Base-by-base conservation (phyloP, 257 asterid genomes). In the Phtheirospermum japonicum region DNA sequence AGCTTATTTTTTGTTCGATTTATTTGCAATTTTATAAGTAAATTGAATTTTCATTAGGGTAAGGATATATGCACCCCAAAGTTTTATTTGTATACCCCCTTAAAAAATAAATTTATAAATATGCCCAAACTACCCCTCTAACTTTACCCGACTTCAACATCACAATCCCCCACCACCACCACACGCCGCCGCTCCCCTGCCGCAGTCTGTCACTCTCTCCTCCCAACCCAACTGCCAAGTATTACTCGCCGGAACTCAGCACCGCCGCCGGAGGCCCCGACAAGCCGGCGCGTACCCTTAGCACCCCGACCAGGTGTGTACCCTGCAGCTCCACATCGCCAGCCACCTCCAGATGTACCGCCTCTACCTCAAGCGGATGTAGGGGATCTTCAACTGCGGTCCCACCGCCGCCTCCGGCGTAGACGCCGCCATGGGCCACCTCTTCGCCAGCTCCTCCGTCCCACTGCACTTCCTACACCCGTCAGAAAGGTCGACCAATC, bases 121-220 rank as follows among this genome's bases (percentile, higher is more conserved):
- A n/a, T n/a, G n/a, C 87, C 95, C 63, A 84, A 86, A 84, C 75
- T 86, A 31, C 89, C 94, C 2, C 67, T 73, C n/a, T n/a, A n/a
- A n/a, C n/a, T n/a, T n/a, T n/a, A n/a, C n/a, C n/a, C 6, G 89
- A 94, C 52, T 86, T 86, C 75, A 83, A 84, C 77, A 86, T 89
- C 46, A 76, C 80, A 4, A 79, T 64, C 74, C 70, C 77, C 49
- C 75, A 57, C 50, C 64, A 45, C 6, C 48, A 26, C 61, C 52
- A 31, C 69, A 76, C 73, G 23, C 82, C 69, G 55, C 64, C 48
- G 13, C 76, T 14, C 74, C 73, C 59, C 70, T 76, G 65, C 79
- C 78, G 7, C n/a, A n/a, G n/a, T n/a, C n/a, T n/a, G n/a, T n/a
- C n/a, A 76, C 82, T 26, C 75, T 62, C 31, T 64, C 85, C 10